Evolutionary conservation across 768 basidiomycete genomes (phyloP).

Genomic region (Pseudohyphozyma bogoriensis): DNA sequence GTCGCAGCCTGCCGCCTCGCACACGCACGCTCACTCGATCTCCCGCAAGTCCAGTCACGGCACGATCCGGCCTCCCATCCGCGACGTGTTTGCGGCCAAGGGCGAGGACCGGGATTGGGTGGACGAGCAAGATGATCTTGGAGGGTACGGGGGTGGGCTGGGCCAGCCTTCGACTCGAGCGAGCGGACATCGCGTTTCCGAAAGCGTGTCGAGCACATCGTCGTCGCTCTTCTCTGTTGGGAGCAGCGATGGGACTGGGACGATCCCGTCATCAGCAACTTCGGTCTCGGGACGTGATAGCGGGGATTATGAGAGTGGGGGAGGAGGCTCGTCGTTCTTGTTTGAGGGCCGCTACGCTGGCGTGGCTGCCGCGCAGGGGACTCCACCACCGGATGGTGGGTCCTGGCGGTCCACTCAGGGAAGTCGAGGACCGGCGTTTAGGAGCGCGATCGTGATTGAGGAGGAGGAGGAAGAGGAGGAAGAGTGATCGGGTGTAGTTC

Average conservation of each 20-base stretch:
- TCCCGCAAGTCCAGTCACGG: background rate
- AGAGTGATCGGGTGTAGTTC: too few species aligned
- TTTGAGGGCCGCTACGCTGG: background rate
- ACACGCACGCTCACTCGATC: background rate
- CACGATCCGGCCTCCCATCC: constrained; percentile 13
- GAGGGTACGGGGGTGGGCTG: constrained; percentile 27
- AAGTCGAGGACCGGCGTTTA: background rate
- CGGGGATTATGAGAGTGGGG: background rate
- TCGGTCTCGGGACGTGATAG: background rate
- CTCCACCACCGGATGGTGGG: too few species aligned
- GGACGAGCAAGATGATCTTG: constrained; percentile 23
- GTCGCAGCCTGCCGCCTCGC: constrained; percentile 7
- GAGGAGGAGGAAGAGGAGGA: constrained; percentile 7
- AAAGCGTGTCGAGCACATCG: background rate
- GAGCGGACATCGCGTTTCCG: background rate
- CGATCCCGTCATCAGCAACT: background rate
- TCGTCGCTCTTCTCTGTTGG: background rate
- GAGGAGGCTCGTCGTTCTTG: background rate
- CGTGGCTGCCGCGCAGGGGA: background rate
- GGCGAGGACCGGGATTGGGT: constrained; percentile 14
- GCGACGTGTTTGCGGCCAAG: constrained; percentile 26
- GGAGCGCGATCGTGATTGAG: background rate
- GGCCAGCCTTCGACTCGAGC: constrained; percentile 16
- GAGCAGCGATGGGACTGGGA: background rate
- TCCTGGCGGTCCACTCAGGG: background rate